Evolutionary conservation across 768 basidiomycete genomes (phyloP), one percentile per base, ranked within the genome.

Genomic region (Lactarius pseudohatsudake): DNA sequence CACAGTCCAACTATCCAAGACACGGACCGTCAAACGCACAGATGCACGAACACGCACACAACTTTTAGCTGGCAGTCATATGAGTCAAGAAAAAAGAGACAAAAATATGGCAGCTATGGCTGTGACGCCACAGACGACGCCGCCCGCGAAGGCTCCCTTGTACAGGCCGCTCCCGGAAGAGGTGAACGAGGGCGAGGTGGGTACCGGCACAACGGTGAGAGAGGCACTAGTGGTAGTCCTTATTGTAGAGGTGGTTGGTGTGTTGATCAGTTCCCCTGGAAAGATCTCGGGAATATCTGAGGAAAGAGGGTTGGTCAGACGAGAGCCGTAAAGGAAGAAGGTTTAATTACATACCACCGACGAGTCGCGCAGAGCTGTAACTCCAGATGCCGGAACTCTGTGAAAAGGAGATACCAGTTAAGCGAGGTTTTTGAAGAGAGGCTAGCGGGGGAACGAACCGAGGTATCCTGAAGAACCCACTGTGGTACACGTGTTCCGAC

Each of bases 401-500:
- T 11, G 20, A 30, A n/a, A 18, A 3, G 56, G 30, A 34, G 16
- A 53, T 10, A 10, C 34, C 34, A 10, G 9, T 34, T 16, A 32
- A 10, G 28, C 16, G 1, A 6, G 4, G 13, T 22, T 28, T 28
- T 22, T 54, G 4, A 10, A 4, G 3, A 26, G 53, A 1, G 8
- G 16, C 26, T 2, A 28, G 15, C 22, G 13, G 26, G 22, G 26
- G 9, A 36, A 54, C 65, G 36, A 34, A 66, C 65, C 26, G 57
- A 59, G 38, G 47, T 6, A 4, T 66, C 57, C 3, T 58, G 6
- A 40, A 62, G 65, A 28, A 57, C 61, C 65, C 65, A 66, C 2
- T 36, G 28, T 7, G 57, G 66, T 18, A 67, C 66, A 11, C 40
- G 28, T 18, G 61, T 67, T 53, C 66, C 66, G 1, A 26, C 20